Percentiles rank a stretch among this genome's conserved stretches.
phyloP scores from a whole-genome alignment of 1,139 yeast genomes.

The Pichia cactophila region DNA sequence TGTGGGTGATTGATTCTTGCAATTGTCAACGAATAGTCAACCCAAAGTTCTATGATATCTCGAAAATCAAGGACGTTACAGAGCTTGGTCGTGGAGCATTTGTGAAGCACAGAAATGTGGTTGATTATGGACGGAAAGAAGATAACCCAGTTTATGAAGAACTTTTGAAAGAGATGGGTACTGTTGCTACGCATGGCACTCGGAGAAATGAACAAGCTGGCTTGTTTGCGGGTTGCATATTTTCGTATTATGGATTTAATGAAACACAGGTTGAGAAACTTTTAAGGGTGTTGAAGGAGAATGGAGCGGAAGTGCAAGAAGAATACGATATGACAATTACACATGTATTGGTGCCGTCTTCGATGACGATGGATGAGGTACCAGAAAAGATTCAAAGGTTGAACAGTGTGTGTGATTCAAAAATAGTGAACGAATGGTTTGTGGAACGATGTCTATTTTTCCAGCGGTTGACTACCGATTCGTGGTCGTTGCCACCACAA shows the following conservation, averaged over 20 bases:
- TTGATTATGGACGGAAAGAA: constrained; percentile 9
- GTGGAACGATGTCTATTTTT: constrained; percentile 71
- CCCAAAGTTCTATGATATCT: constrained; percentile 39
- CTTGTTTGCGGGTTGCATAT: constrained; percentile 33
- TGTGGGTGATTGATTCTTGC: constrained; percentile 63
- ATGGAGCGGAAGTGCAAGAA: constrained; percentile 34
- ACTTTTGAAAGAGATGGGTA: neutral
- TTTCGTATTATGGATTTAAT: constrained; percentile 36
- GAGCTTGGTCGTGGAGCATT: constrained; percentile 43
- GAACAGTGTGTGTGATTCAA: constrained; percentile 13
- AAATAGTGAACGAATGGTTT: constrained; percentile 72
- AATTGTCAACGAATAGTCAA: constrained; percentile 54
- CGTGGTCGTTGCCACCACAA: constrained; percentile 65
- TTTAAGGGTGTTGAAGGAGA: constrained; percentile 33
- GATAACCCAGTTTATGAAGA: constrained; percentile 7
- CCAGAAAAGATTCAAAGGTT: constrained; percentile 14
- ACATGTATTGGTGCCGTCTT: constrained; percentile 38
- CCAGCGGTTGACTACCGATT: constrained; percentile 44
- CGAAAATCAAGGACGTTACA: constrained; percentile 18
- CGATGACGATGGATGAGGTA: constrained; percentile 14
- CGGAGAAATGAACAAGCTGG: neutral
- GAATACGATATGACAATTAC: constrained; percentile 26
- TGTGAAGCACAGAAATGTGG: constrained; percentile 19
- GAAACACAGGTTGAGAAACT: constrained; percentile 31
- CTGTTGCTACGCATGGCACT: neutral